Evolutionary conservation across 352 stramenopile species (phyloP).

Genomic region (Pythium monospermum): DNA sequence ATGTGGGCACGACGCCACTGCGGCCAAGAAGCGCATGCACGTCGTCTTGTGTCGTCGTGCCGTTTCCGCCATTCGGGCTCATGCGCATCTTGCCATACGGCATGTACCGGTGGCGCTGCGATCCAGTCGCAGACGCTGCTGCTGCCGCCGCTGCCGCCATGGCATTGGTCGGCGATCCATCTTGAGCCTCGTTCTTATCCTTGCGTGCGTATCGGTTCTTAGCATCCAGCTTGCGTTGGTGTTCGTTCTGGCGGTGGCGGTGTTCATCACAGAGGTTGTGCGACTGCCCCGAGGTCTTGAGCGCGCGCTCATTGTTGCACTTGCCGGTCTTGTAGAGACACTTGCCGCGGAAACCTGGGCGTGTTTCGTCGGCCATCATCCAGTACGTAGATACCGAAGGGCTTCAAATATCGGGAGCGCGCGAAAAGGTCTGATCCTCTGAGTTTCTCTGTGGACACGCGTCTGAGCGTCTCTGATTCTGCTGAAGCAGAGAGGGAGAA

Average conservation of each 20-base stretch:
- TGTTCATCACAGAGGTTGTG: slow-evolving; percentile 87
- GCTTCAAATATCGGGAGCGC: slow-evolving; percentile 16
- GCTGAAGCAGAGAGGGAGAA: neutral
- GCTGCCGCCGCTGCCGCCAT: slow-evolving; percentile 1
- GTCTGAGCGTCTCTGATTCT: slow-evolving; percentile 16
- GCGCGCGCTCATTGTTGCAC: slow-evolving; percentile 77
- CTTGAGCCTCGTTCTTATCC: slow-evolving; percentile 34
- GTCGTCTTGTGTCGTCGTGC: slow-evolving; percentile 1
- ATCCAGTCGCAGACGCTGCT: neutral
- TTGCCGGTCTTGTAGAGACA: slow-evolving; percentile 88
- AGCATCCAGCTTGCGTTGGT: slow-evolving; percentile 84
- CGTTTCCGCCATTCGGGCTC: slow-evolving; percentile 4
- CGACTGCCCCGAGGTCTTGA: slow-evolving; percentile 76
- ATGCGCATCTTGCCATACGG: slow-evolving; percentile 23
- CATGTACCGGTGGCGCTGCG: slow-evolving; percentile 13
- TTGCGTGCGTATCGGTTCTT: slow-evolving; percentile 74
- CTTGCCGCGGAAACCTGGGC: slow-evolving; percentile 55
- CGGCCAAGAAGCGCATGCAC: slow-evolving; percentile 11
- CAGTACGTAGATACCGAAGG: slow-evolving; percentile 9
- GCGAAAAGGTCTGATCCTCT: slow-evolving; percentile 26
- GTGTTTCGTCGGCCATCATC: slow-evolving; percentile 8
- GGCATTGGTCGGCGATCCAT: slow-evolving; percentile 15
- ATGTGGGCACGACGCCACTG: slow-evolving; percentile 13
- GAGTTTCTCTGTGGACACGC: slow-evolving; percentile 21
- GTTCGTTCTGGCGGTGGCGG: slow-evolving; percentile 76